Evolutionary conservation across 2,329 filamentous ascomycete species (phyloP), one percentile per base, ranked within the genome.

Genomic region (Drechslerella dactyloides): DNA sequence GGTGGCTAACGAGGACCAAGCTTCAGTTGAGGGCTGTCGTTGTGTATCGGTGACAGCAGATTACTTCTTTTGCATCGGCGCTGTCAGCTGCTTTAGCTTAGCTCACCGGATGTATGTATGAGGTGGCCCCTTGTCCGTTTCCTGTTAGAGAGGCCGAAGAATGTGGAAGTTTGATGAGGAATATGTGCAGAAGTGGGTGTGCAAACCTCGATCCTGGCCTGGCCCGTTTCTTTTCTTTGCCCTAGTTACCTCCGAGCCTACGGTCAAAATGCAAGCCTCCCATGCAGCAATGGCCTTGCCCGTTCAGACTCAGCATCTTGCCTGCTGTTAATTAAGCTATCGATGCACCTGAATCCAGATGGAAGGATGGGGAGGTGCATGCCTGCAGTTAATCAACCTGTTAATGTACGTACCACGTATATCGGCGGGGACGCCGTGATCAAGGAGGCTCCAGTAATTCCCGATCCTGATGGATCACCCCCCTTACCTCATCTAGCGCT

Each of bases 391-490:
- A 62, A 62, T 52, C 54, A 27, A 64, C 50, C 57, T 69, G 58
- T 53, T 55, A 55, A 56, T 69, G 64, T 53, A 51, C 56, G 57
- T 44, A 53, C 24, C 50, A 53, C 17, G 50, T 61, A 72, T 72
- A 65, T 61, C 68, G 64, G 44, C 68, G 60, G 68, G 59, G 60
- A 65, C 59, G 68, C 68, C 68, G 68, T 57, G 60, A 61, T 37
- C 52, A 53, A 64, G 63, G 27, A 30, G 68, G 33, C 21, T 61
- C 68, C 56, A 56, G 57, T 72, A 48, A 48, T 48, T 21, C 44
- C 44, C 44, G 44, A 48, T 48, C 8, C 44, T 48, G 44, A 15
- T 48, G 15, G 44, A 48, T 42, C 37, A 13, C n/a, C 19, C 44
- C 44, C 44, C 44, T 48, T 48, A 48, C 44, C 17, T 19, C 19